These are phyloP conservation scores for Quercus alba DNA, from an alignment of 306 rosid species.

Conservation along the genomic window DNA sequence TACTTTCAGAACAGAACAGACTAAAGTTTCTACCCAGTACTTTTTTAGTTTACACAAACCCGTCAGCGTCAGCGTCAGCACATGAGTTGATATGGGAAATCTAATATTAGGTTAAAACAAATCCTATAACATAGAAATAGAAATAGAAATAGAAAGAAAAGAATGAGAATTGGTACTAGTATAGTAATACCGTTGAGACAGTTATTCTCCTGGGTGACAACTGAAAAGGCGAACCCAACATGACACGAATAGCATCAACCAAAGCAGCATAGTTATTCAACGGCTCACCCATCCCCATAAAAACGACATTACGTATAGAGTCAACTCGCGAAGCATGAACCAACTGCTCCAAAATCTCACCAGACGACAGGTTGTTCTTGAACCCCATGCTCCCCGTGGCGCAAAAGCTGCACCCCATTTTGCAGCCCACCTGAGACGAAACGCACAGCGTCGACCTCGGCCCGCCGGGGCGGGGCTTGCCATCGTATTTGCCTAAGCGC, in stretches of 20 bases:
- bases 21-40: too few species aligned
- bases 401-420: constrained; percentile 97
- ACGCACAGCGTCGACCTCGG: constrained; percentile 75
- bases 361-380: constrained; percentile 69
- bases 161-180: not conserved
- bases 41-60: too few species aligned
- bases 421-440: constrained; percentile 99
- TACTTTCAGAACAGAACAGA: too few species aligned
- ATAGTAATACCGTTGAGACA: constrained; percentile 61
- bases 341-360: constrained; percentile 89
- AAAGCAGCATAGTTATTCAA: constrained; percentile 77
- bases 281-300: constrained; percentile 99
- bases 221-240: constrained; percentile 82
- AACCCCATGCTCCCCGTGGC: constrained; percentile 99
- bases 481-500: constrained; percentile 72
- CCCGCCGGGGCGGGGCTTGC: constrained; percentile 83
- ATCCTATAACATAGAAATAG: too few species aligned
- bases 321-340: constrained; percentile 75
- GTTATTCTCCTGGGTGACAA: constrained; percentile 78
- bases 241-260: constrained; percentile 74
- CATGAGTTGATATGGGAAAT: too few species aligned
- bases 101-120: too few species aligned
- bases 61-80: too few species aligned
- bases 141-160: too few species aligned
- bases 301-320: constrained; percentile 82